Conservation (phyloP, 2,329 filamentous ascomycete genomes). For the Beauveria australis region DNA sequence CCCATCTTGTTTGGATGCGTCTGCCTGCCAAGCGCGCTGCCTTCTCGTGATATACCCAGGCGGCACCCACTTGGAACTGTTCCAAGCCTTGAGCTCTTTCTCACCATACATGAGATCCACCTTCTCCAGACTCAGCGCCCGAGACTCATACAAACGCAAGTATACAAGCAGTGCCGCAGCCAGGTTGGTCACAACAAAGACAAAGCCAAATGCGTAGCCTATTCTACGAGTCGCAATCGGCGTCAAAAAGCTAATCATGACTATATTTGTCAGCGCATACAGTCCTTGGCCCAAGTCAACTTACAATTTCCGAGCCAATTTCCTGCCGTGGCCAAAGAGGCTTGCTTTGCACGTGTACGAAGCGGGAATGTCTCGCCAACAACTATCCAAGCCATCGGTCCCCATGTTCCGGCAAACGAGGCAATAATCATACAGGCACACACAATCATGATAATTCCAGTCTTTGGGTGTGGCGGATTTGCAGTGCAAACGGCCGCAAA, state of each 20-base stretch:
- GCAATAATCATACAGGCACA: slow-evolving; percentile 68
- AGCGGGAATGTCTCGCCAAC: slow-evolving; percentile 59
- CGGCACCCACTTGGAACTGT: slow-evolving; percentile 45
- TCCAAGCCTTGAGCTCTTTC: slow-evolving; percentile 49
- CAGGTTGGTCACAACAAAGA: slow-evolving; percentile 57
- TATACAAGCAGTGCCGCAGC: slow-evolving; percentile 51
- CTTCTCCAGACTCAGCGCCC: slow-evolving; percentile 59
- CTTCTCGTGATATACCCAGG: slow-evolving; percentile 34
- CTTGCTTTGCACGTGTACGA: slow-evolving; percentile 45
- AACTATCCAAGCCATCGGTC: slow-evolving; percentile 61
- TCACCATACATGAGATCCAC: slow-evolving; percentile 64
- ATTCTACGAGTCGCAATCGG: slow-evolving; percentile 56
- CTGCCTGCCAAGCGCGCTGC: slow-evolving; percentile 22
- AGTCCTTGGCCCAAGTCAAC: slow-evolving; percentile 6
- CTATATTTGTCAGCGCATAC: slow-evolving; percentile 20
- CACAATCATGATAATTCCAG: slow-evolving; percentile 62
- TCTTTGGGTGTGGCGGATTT: slow-evolving; percentile 34
- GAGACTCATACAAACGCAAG: slow-evolving; percentile 62
- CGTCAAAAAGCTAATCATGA: slow-evolving; percentile 60
- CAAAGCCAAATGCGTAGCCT: slow-evolving; percentile 55
- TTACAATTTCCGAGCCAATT: slow-evolving; percentile 54
- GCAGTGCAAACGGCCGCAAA: slow-evolving; percentile 52
- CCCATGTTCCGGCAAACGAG: slow-evolving; percentile 63
- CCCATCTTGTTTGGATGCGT: background rate
- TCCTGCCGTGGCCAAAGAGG: slow-evolving; percentile 43